Evolutionary conservation across 192 early-diverging fungal species (phyloP).

Genomic region (Gorgonomyces haynaldii): DNA sequence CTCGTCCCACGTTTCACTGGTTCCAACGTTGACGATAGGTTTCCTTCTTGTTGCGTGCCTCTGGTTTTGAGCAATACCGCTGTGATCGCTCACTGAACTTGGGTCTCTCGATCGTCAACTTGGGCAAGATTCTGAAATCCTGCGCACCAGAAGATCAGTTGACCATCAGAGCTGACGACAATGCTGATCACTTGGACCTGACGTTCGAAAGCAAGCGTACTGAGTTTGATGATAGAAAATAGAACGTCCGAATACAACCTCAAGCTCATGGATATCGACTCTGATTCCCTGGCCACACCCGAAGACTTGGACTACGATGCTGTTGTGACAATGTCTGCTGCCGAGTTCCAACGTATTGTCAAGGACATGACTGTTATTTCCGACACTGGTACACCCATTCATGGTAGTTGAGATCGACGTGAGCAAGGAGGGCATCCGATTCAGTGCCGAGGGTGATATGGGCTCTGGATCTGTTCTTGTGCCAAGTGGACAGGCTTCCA

Average conservation of each 20-base stretch:
- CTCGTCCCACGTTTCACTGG: conserved; percentile 93
- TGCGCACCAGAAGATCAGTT: conserved; percentile 83
- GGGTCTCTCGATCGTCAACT: conserved; percentile 73
- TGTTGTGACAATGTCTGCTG: conserved; percentile 73
- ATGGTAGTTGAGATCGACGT: conserved; percentile 67
- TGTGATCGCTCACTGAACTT: conserved; percentile 85
- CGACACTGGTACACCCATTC: conserved; percentile 54
- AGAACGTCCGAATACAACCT: conserved; percentile 83
- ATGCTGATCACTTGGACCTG: conserved; percentile 69
- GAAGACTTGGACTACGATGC: conserved; percentile 91
- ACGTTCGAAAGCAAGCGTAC: conserved; percentile 41
- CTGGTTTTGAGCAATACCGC: conserved; percentile 47
- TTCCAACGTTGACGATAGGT: conserved; percentile 71
- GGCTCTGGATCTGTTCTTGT: conserved; percentile 75
- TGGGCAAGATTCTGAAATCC: conserved; percentile 91
- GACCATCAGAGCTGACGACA: conserved; percentile 82
- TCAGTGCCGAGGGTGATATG: conserved; percentile 75
- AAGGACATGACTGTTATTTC: conserved; percentile 72
- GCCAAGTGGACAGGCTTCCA: conserved; percentile 51
- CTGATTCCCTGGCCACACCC: conserved; percentile 89
- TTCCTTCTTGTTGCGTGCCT: conserved; percentile 58
- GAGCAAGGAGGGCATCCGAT: conserved; percentile 89
- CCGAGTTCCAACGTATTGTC: conserved; percentile 86
- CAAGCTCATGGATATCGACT: conserved; percentile 98
- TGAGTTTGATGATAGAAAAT: too few relatives aligned